phyloP scores from a whole-genome alignment of 441 rosid genomes.

The Populus tomentosa region DNA sequence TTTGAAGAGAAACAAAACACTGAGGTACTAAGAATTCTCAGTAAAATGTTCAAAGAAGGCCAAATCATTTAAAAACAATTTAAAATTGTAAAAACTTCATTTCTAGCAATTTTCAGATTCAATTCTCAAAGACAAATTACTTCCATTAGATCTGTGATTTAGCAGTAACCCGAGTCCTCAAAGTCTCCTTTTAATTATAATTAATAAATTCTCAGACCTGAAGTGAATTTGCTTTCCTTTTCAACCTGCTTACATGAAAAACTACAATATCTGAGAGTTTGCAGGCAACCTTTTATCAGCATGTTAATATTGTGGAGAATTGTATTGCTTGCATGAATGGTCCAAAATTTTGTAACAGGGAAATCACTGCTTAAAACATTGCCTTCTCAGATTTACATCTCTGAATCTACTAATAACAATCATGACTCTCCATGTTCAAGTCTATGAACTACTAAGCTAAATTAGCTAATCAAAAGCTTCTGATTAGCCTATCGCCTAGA shows the following conservation, averaged over 20 bases:
- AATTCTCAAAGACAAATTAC: conserved; percentile 1
- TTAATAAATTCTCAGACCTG: not conserved
- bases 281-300: not conserved
- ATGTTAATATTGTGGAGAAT: not conserved
- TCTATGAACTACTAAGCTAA: not conserved
- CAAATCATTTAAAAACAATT: not conserved
- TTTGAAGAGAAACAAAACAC: conserved; percentile 48
- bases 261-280: not conserved
- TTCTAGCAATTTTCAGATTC: not conserved
- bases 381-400: not conserved
- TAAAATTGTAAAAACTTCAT: not conserved
- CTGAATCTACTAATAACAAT: not conserved
- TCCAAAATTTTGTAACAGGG: not conserved
- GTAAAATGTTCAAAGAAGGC: not conserved
- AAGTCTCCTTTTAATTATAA: not conserved
- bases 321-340: not conserved
- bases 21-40: conserved; percentile 31
- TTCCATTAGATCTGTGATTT: not conserved
- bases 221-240: not conserved
- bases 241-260: not conserved
- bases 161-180: not conserved
- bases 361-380: not conserved
- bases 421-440: not conserved
- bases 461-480: not conserved
- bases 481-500: not conserved